Evolutionary conservation across 176 grass and related monocot species (phyloP).

Genomic region (Areca catechu): DNA sequence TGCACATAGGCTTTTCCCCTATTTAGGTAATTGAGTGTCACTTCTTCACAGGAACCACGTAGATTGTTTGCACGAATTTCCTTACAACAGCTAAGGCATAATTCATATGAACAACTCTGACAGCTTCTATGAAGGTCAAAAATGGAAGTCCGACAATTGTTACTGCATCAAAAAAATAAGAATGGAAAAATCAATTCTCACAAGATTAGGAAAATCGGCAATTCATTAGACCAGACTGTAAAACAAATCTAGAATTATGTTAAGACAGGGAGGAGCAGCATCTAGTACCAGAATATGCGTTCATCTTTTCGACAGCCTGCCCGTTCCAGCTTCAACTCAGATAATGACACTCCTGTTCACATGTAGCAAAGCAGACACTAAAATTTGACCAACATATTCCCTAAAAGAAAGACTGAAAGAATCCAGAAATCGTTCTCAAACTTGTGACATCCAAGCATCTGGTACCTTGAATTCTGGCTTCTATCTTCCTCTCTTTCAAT

Average conservation of each 20-base stretch:
- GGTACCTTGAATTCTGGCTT: slow-evolving; percentile 41
- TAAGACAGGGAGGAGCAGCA: slow-evolving; percentile 1
- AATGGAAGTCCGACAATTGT: slow-evolving; percentile 68
- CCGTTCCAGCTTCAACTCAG: slow-evolving; percentile 28
- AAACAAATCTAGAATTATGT: background rate
- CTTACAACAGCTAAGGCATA: slow-evolving; percentile 60
- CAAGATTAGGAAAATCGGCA: no score
- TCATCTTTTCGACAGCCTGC: slow-evolving; percentile 37
- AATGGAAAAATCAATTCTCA: background rate
- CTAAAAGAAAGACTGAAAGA: background rate
- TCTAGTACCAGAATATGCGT: slow-evolving; percentile 45
- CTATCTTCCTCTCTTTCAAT: slow-evolving; percentile 39
- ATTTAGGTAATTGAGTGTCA: slow-evolving; percentile 4
- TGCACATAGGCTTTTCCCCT: slow-evolving; percentile 53
- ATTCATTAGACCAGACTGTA: background rate
- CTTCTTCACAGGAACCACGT: slow-evolving; percentile 18
- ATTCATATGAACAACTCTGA: slow-evolving; percentile 43
- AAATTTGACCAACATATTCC: slow-evolving; percentile 8
- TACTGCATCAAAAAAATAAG: slow-evolving; percentile 26
- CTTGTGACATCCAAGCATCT: slow-evolving; percentile 6
- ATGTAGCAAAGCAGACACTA: background rate
- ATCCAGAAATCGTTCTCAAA: background rate
- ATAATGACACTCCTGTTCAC: slow-evolving; percentile 27
- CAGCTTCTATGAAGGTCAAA: slow-evolving; percentile 69
- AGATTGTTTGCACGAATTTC: slow-evolving; percentile 35